Evolutionary conservation across 306 rosid species (phyloP), one percentile per base, ranked within the genome.

Genomic region (Neltuma alba): DNA sequence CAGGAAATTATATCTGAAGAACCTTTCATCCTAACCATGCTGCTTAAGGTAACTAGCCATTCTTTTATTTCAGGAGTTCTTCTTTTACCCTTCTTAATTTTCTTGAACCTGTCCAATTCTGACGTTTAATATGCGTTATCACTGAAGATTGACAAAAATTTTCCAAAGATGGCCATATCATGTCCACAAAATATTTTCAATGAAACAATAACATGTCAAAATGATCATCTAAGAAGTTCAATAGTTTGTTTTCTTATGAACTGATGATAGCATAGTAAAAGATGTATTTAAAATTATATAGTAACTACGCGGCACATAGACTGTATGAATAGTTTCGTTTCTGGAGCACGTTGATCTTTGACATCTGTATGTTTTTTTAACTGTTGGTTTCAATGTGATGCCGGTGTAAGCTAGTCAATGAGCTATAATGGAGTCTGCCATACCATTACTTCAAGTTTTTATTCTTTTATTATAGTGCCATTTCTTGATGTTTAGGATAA

Each of bases 21-120:
- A 57, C 76, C 63, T 31, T 44, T 88, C 34, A 38, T 91, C 31
- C 75, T 94, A 48, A 82, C 89, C 44, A 15, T 89, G 7, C 33
- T 89, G 50, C 82, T 94, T 80, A 85, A 94, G 97, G 98, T 86
- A 77, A 40, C 31, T 41, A 16, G 11, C 47, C 15, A 33, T 75
- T 74, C 47, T 50, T 74, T 73, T 67, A 31, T 69, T 60, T 48
- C 71, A n/a, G 70, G n/a, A 81, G 30, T 38, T 38, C 27, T 62
- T 70, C 3, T 55, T 21, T 52, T n/a, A n/a, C 8, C 28, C 23
- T 42, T 36, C 20, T 33, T 15, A 31, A 8, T 3, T 38, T 74
- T 44, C 27, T 68, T 50, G 48, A 70, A 57, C 30, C 65, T 41
- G 15, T 50, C 58, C 16, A 28, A 28, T 10, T 44, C 40, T 44